Evolutionary conservation across 805 yeast species (phyloP).

Genomic region (Saturnispora quitensis): DNA sequence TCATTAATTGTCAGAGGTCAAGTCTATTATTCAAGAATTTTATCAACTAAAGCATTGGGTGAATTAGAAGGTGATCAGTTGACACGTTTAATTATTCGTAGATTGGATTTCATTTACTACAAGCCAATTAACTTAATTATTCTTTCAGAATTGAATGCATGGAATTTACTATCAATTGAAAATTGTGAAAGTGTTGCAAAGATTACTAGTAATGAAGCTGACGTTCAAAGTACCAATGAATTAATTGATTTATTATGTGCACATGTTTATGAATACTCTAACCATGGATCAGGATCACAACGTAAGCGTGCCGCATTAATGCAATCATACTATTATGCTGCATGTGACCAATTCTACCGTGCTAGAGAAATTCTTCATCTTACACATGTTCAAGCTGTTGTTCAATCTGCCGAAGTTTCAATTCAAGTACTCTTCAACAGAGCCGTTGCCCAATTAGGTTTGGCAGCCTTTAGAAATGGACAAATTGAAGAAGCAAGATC

Average conservation of each 20-base stretch:
- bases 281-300: constrained; percentile 52
- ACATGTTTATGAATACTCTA: constrained; percentile 40
- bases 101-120: constrained; percentile 89
- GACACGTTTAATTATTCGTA: constrained; percentile 67
- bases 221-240: constrained; percentile 32
- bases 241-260: constrained; percentile 60
- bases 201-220: constrained; percentile 19
- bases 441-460: constrained; percentile 90
- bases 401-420: constrained; percentile 75
- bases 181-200: constrained; percentile 31
- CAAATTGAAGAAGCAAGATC: constrained; percentile 80
- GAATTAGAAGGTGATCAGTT: constrained; percentile 48
- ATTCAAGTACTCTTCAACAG: constrained; percentile 92
- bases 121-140: constrained; percentile 72
- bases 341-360: constrained; percentile 70
- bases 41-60: constrained; percentile 34
- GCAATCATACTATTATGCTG: constrained; percentile 85
- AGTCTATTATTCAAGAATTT: constrained; percentile 65
- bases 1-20: constrained; percentile 75
- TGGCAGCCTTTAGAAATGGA: constrained; percentile 90
- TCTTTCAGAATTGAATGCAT: constrained; percentile 64
- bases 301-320: constrained; percentile 77
- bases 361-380: constrained; percentile 84
- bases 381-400: constrained; percentile 77
- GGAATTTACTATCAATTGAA: constrained; percentile 35